phyloP scores from a whole-genome alignment of 2,329 filamentous ascomycete species.

The Aspergillus uvarum region DNA sequence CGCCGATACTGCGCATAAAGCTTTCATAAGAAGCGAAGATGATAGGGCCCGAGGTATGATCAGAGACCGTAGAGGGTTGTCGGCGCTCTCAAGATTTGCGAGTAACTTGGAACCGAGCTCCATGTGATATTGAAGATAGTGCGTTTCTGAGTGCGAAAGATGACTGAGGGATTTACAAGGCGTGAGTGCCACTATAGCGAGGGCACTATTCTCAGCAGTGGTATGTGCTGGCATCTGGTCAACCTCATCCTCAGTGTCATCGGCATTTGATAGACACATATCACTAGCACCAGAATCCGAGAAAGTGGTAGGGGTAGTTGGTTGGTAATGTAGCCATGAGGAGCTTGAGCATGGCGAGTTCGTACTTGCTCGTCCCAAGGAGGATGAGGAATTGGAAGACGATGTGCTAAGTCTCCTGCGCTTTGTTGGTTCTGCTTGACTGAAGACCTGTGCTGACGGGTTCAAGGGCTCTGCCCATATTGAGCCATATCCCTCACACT shows the following conservation, averaged over 20 bases:
- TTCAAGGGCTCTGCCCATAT: conserved; percentile 37
- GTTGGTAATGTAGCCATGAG: conserved; percentile 1
- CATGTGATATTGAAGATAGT: conserved; percentile 41
- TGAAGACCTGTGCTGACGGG: conserved; percentile 33
- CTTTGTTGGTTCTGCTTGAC: conserved; percentile 21
- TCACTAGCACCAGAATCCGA: conserved; percentile 5
- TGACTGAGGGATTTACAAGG: conserved; percentile 25
- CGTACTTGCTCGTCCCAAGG: conserved; percentile 14
- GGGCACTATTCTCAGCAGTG: not conserved
- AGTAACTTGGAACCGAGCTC: conserved; percentile 36
- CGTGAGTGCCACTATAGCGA: conserved; percentile 15
- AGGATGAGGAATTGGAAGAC: conserved; percentile 16
- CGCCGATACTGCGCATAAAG: conserved; percentile 39
- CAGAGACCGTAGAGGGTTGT: conserved; percentile 37
- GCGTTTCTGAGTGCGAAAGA: conserved; percentile 31
- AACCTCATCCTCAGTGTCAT: conserved; percentile 1
- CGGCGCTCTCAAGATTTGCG: conserved; percentile 38
- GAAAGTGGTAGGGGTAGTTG: conserved; percentile 1
- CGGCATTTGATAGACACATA: not conserved
- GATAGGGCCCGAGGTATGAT: conserved; percentile 39
- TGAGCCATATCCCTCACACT: conserved; percentile 40
- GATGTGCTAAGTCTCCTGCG: conserved; percentile 23
- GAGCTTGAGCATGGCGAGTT: conserved; percentile 12
- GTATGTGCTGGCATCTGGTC: not conserved
- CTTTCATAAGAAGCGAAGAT: conserved; percentile 38